phyloP scores from a whole-genome alignment of 768 basidiomycete genomes.

The Myochromella boudieri region DNA sequence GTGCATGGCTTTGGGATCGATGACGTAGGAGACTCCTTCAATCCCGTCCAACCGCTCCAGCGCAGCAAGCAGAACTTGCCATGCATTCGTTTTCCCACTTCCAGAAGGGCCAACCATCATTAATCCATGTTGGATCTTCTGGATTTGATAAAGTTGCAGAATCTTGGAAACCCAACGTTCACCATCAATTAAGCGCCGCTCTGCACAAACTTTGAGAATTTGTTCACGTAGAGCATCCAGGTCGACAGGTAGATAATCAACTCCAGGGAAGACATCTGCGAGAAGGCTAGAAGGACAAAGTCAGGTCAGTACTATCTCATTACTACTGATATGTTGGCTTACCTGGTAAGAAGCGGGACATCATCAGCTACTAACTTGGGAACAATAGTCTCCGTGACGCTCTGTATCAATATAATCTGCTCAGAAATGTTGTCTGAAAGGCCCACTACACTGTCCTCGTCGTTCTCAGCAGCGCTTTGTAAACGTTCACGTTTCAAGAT shows the following conservation, averaged over 20 bases:
- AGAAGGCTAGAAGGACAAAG: conserved; percentile 58
- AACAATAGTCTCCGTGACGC: conserved; percentile 97
- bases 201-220: conserved; percentile 82
- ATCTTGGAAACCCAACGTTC: conserved; percentile 95
- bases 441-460: conserved; percentile 41
- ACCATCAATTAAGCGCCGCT: conserved; percentile 82
- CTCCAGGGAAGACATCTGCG: conserved; percentile 96
- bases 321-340: conserved; percentile 24
- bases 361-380: conserved; percentile 98
- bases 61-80: conserved; percentile 91
- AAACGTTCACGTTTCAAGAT: conserved; percentile 93
- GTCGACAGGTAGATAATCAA: conserved; percentile 88
- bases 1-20: conserved; percentile 98
- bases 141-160: conserved; percentile 96
- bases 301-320: neutral
- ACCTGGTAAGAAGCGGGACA: conserved; percentile 92
- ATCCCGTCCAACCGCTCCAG: conserved; percentile 88
- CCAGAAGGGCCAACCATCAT: conserved; percentile 99
- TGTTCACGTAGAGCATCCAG: conserved; percentile 82
- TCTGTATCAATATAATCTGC: conserved; percentile 97
- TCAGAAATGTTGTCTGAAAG: conserved; percentile 79
- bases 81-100: conserved; percentile 94
- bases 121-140: conserved; percentile 98
- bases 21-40: conserved; percentile 94
- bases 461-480: conserved; percentile 44